Base-by-base conservation (phyloP, 306 rosid species). In the Potentilla sterilis region DNA sequence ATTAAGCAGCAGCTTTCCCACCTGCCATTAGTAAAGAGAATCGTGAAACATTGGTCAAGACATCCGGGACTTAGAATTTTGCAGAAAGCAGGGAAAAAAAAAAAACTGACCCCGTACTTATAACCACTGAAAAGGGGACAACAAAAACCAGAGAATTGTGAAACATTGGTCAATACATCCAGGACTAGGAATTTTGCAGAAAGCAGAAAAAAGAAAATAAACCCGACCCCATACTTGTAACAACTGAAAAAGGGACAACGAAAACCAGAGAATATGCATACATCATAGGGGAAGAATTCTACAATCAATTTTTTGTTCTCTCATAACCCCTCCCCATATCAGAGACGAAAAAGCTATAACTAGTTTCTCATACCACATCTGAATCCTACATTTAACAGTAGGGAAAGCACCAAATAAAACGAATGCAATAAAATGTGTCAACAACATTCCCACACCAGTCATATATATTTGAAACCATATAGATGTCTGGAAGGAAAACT, bases 1-100 rank as follows among this genome's bases (percentile, higher is more conserved):
- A 83, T 96, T 96, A 52, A 96, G 98, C 83, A 89, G 92, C 80
- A 96, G 70, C 81, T 80, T 96, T 79, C 99, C 99, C 16, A 87
- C 98, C 99, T 96, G 92, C 80, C 79, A 83, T 75, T 24, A 72
- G 72, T 43, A 73, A 51, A 64, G 66, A 73, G 44, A 77, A 52
- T 80, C 44, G 68, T 62, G 75, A 88, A 68, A 81, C 73, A 59
- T 49, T 5, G 6, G 24, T 70, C 8, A 46, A 73, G 52, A 54
- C 32, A 8, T 47, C 28, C 65, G 43, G n/a, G 67, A 15, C 32
- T 78, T 64, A 38, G n/a, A 72, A 48, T 4, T 34, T 70, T 47
- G 18, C 49, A 67, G n/a, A 70, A 18, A 28, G 28, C 28, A 28
- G 28, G 28, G 1, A 0, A 28, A 28, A 28, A 28, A 28, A 28